Conservation (phyloP, 2,329 filamentous ascomycete species). For the Claviceps lovelessii region DNA sequence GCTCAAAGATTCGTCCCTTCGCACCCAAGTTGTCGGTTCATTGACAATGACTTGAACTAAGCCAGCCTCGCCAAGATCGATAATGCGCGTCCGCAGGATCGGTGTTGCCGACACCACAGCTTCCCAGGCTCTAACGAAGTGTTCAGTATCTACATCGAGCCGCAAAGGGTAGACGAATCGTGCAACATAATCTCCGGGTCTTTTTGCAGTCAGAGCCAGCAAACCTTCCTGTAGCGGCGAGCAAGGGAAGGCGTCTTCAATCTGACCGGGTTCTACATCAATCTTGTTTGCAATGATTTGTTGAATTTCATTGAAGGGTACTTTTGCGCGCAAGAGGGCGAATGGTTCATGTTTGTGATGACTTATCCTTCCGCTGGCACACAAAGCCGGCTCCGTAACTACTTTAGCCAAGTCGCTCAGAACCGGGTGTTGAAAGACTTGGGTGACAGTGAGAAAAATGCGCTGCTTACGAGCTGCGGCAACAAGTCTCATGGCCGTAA, state of each 20-base stretch:
- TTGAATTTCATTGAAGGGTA: neutral
- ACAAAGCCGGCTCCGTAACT: neutral
- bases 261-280: constrained; percentile 3
- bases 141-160: constrained; percentile 14
- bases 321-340: neutral
- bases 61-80: constrained; percentile 25
- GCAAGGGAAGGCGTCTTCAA: constrained; percentile 37
- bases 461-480: constrained; percentile 20
- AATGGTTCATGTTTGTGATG: neutral
- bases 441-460: constrained; percentile 24
- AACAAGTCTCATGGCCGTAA: constrained; percentile 29
- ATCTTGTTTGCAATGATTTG: neutral
- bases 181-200: constrained; percentile 30
- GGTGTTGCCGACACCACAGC: constrained; percentile 18
- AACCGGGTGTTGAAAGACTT: constrained; percentile 21
- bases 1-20: neutral
- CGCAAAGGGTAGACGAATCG: constrained; percentile 26
- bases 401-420: constrained; percentile 2
- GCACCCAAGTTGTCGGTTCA: constrained; percentile 13
- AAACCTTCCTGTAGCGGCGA: constrained; percentile 36
- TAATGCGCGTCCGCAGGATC: constrained; percentile 31
- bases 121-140: constrained; percentile 24
- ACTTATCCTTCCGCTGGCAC: neutral
- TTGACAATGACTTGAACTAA: constrained; percentile 11
- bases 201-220: constrained; percentile 31